Evolutionary conservation across 2,329 filamentous ascomycete species (phyloP).

Genomic region (Pseudonectria buxi): DNA sequence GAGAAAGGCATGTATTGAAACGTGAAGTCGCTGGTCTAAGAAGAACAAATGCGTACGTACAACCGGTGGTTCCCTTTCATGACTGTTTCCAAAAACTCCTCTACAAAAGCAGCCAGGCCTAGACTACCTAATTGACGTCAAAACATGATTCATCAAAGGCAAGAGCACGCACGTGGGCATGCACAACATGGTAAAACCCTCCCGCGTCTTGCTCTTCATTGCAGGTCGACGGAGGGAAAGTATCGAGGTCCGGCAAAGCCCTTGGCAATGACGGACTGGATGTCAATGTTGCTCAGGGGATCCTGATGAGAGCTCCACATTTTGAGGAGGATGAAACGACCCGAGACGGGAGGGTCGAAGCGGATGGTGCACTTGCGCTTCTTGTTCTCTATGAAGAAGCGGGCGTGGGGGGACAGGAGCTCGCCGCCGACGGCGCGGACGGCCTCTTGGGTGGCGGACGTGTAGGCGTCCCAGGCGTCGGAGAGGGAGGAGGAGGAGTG

Average conservation of each 20-base stretch:
- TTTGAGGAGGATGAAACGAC: slow-evolving; percentile 79
- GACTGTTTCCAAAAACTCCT: slow-evolving; percentile 4
- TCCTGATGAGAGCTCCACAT: slow-evolving; percentile 75
- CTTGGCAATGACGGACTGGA: slow-evolving; percentile 75
- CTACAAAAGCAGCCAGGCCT: slow-evolving; percentile 2
- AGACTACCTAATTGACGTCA: too few species aligned
- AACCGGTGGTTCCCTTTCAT: slow-evolving; percentile 1
- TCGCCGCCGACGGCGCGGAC: slow-evolving; percentile 50
- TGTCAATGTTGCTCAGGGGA: slow-evolving; percentile 68
- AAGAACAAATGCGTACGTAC: not conserved
- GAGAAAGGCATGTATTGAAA: too few species aligned
- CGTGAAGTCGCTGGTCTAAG: too few species aligned
- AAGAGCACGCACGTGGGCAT: too few species aligned
- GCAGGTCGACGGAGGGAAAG: slow-evolving; percentile 63
- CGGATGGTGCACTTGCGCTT: slow-evolving; percentile 81
- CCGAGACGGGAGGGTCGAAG: slow-evolving; percentile 76
- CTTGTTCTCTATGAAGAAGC: slow-evolving; percentile 75
- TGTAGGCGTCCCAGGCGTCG: slow-evolving; percentile 39
- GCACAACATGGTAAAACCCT: too few species aligned
- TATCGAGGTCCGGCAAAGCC: slow-evolving; percentile 82
- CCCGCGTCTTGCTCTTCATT: slow-evolving; percentile 30
- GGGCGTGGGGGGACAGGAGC: slow-evolving; percentile 65
- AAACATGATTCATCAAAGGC: too few species aligned
- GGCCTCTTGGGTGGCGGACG: slow-evolving; percentile 50
- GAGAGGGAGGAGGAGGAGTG: slow-evolving; percentile 20